These are phyloP conservation scores for Elasticomyces elasticus DNA, from an alignment of 495 filamentous ascomycete species.

Conservation along the genomic window DNA sequence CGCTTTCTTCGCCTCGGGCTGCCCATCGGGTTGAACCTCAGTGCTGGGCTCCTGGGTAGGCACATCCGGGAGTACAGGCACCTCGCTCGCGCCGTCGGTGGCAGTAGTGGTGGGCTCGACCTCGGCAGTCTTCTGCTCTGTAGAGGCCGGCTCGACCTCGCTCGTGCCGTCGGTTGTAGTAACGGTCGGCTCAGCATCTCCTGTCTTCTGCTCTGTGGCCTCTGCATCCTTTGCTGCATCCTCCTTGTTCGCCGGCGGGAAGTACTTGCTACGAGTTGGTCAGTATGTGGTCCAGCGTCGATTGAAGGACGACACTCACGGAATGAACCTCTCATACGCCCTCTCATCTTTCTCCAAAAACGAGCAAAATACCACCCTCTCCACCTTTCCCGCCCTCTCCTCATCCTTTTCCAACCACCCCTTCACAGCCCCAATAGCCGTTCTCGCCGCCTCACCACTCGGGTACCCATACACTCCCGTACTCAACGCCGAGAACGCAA, in stretches of 20 bases:
- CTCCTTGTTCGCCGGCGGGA: slow-evolving; percentile 22
- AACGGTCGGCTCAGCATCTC: background rate
- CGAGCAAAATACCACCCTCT: slow-evolving; percentile 69
- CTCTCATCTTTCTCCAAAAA: slow-evolving; percentile 67
- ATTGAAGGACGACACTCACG: slow-evolving; percentile 46
- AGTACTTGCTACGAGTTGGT: slow-evolving; percentile 22
- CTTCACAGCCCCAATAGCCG: slow-evolving; percentile 59
- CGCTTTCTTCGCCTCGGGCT: slow-evolving; percentile 28
- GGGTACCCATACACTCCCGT: slow-evolving; percentile 91
- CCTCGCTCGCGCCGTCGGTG: background rate
- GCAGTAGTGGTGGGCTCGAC: background rate
- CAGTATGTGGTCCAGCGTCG: background rate
- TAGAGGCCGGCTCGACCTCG: no score
- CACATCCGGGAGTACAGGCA: slow-evolving; percentile 24
- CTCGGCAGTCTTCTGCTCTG: background rate
- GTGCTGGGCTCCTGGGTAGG: slow-evolving; percentile 25
- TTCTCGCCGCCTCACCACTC: slow-evolving; percentile 54
- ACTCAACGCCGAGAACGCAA: slow-evolving; percentile 77
- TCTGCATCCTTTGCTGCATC: background rate
- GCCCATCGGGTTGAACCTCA: slow-evolving; percentile 22
- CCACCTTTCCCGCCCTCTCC: slow-evolving; percentile 41
- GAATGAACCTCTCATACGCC: slow-evolving; percentile 58
- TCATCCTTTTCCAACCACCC: slow-evolving; percentile 56
- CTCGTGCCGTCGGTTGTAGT: background rate
- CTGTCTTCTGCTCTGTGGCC: slow-evolving; percentile 4